These are phyloP conservation scores for Rosa persica DNA, from an alignment of 306 rosid species.

Conservation along the genomic window DNA sequence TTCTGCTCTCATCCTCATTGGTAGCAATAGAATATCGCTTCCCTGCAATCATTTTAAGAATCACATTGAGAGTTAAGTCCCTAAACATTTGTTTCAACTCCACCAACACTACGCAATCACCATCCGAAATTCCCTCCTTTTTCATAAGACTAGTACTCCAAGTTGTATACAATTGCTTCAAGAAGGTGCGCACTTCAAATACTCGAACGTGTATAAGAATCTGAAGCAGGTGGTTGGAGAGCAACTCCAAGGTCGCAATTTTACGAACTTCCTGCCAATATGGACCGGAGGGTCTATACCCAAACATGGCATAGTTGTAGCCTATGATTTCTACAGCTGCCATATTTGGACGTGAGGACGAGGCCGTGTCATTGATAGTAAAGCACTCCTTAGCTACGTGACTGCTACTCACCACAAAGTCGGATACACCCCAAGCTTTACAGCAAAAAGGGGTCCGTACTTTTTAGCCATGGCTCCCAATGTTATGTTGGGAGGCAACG, in stretches of 20 bases:
- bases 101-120: neutral
- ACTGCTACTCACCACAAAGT: slow-evolving; percentile 15
- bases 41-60: slow-evolving; percentile 22
- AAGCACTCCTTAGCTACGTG: slow-evolving; percentile 21
- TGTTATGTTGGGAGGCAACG: slow-evolving; percentile 16
- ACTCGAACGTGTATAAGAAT: slow-evolving; percentile 5
- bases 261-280: slow-evolving; percentile 38
- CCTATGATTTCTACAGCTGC: slow-evolving; percentile 13
- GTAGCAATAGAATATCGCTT: neutral
- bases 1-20: neutral
- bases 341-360: slow-evolving; percentile 24
- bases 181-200: slow-evolving; percentile 6
- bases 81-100: slow-evolving; percentile 12
- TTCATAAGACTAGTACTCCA: neutral
- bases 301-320: slow-evolving; percentile 38
- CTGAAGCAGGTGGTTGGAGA: slow-evolving; percentile 19
- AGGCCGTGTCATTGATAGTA: slow-evolving; percentile 23
- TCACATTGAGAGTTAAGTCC: slow-evolving; percentile 13
- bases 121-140: neutral
- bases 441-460: slow-evolving; percentile 28
- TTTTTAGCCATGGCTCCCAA: slow-evolving; percentile 21
- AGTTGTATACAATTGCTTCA: neutral
- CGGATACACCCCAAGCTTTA: slow-evolving; percentile 11
- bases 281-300: slow-evolving; percentile 13
- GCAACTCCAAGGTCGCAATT: slow-evolving; percentile 13